phyloP scores from a whole-genome alignment of 2,329 filamentous ascomycete species.

The Massarina eburnea region DNA sequence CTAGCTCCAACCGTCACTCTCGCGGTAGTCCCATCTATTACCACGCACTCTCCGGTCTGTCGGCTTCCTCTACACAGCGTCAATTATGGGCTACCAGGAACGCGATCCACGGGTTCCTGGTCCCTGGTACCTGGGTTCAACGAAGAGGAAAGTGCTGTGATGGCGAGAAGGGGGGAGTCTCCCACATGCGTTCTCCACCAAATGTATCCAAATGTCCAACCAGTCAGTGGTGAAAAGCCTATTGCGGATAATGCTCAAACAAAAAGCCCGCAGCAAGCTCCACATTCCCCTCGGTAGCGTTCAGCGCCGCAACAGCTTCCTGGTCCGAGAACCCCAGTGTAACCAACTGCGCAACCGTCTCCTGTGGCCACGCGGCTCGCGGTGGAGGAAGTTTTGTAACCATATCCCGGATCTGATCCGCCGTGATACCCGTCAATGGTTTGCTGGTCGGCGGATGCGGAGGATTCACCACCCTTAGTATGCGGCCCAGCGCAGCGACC shows the following conservation, averaged over 20 bases:
- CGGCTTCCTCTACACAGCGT: too few species aligned
- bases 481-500: slow-evolving; percentile 66
- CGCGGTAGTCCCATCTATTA: too few species aligned
- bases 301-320: slow-evolving; percentile 51
- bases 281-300: slow-evolving; percentile 52
- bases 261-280: slow-evolving; percentile 52
- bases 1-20: too few species aligned
- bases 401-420: slow-evolving; percentile 37
- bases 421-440: slow-evolving; percentile 26
- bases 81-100: too few species aligned
- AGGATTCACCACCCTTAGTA: slow-evolving; percentile 38
- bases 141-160: too few species aligned
- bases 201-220: too few species aligned
- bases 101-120: too few species aligned
- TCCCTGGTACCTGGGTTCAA: too few species aligned
- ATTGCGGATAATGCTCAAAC: slow-evolving; percentile 43
- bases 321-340: slow-evolving; percentile 50
- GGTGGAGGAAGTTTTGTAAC: slow-evolving; percentile 35
- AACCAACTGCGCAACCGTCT: slow-evolving; percentile 46
- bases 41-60: too few species aligned
- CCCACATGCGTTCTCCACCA: too few species aligned
- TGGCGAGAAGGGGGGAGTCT: too few species aligned
- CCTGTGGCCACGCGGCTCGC: slow-evolving; percentile 42
- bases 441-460: slow-evolving; percentile 14
- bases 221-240: neutral